phyloP scores from a whole-genome alignment of 305 asterid genomes.

The Solanum hybrid region DNA sequence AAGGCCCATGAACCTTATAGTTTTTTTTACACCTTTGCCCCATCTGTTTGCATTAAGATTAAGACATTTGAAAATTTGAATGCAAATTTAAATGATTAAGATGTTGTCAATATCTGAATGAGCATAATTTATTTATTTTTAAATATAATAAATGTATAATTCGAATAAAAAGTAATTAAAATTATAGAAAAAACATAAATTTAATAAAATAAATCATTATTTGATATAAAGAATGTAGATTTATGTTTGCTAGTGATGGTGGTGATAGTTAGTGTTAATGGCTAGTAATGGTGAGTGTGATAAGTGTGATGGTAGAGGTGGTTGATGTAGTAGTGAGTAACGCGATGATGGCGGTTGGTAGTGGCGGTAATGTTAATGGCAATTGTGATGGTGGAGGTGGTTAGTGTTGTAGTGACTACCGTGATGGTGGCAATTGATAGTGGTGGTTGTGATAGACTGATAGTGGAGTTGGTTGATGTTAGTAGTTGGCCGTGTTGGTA shows the following conservation, averaged over 20 bases:
- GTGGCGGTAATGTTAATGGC: neutral
- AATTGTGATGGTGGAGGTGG: neutral
- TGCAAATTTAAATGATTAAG: neutral
- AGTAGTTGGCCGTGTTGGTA: neutral
- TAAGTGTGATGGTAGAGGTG: neutral
- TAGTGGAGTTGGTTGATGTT: neutral
- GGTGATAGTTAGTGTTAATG: neutral
- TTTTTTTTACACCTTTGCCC: neutral
- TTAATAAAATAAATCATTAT: neutral
- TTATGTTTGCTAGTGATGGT: neutral
- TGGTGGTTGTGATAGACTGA: too few relatives aligned
- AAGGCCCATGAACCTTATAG: neutral
- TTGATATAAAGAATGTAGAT: neutral
- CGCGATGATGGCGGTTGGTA: neutral
- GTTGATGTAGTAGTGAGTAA: neutral
- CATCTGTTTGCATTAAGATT: neutral
- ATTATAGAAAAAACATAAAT: neutral
- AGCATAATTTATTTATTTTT: neutral
- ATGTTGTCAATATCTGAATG: neutral
- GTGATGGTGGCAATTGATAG: neutral
- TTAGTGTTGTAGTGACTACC: neutral
- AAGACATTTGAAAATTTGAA: neutral
- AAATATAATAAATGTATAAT: neutral
- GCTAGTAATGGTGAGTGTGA: neutral
- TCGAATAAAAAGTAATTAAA: neutral